These are phyloP conservation scores for Fusarium devonianum DNA, from an alignment of 2,329 filamentous ascomycete genomes.

Conservation along the genomic window DNA sequence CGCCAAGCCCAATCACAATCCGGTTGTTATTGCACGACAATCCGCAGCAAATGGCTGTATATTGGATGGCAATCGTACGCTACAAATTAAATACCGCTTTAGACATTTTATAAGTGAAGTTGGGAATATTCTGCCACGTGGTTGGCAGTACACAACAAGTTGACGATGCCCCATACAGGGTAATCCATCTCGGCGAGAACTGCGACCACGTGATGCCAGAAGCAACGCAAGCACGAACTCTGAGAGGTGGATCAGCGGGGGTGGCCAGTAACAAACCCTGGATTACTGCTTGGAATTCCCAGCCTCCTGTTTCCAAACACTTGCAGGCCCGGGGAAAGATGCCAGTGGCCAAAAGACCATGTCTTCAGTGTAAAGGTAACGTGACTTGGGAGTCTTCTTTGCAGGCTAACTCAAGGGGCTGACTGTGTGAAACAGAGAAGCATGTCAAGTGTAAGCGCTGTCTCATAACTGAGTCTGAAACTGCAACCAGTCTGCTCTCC, in stretches of 20 bases:
- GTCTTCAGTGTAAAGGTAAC: conserved; percentile 48
- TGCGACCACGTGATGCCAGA: conserved; percentile 23
- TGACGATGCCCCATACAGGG: not conserved
- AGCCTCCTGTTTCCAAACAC: not conserved
- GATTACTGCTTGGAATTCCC: conserved; percentile 7
- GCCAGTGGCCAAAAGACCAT: conserved; percentile 46
- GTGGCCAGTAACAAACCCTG: conserved; percentile 8
- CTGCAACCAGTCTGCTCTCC: too few species aligned
- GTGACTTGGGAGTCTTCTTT: not conserved
- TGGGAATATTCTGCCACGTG: too few species aligned
- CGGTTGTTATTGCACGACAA: too few species aligned
- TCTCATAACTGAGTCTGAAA: not conserved
- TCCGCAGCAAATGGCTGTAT: too few species aligned
- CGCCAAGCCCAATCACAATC: conserved; percentile 1
- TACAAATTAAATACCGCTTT: too few species aligned
- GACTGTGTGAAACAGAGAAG: conserved; percentile 40
- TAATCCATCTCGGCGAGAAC: conserved; percentile 33
- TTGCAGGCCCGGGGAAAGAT: conserved; percentile 25
- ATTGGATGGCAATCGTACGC: too few species aligned
- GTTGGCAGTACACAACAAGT: not conserved
- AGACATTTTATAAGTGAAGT: too few species aligned
- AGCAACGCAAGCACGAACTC: conserved; percentile 4
- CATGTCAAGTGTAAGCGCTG: conserved; percentile 46
- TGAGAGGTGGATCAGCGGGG: conserved; percentile 23
- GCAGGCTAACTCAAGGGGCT: conserved; percentile 19